These are phyloP conservation scores for Mortierella sp. DNA, from an alignment of 371 early-diverging fungal genomes.

Conservation along the genomic window DNA sequence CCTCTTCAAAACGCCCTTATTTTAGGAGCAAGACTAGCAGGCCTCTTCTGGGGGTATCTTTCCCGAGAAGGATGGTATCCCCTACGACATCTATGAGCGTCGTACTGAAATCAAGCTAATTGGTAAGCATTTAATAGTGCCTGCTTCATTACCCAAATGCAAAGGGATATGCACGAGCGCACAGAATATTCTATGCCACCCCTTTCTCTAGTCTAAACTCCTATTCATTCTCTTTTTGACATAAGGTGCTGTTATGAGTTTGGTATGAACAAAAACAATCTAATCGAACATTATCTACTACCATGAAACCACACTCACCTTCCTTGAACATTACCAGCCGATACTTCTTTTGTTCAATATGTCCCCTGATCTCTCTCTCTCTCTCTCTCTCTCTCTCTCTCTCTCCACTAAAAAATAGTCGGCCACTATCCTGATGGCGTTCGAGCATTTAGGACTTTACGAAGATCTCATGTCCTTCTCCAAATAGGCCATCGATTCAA, in stretches of 20 bases:
- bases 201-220: too few species aligned
- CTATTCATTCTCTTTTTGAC: too few species aligned
- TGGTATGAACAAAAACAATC: neutral
- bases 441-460: constrained; percentile 26
- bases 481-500: neutral
- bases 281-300: too few species aligned
- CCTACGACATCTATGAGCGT: constrained; percentile 12
- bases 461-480: constrained; percentile 17
- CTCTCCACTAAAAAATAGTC: neutral
- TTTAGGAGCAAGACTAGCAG: constrained; percentile 8
- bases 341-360: neutral
- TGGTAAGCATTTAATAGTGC: neutral
- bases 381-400: neutral
- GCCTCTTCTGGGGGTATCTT: constrained; percentile 8
- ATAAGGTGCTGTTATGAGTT: neutral
- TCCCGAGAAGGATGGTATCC: constrained; percentile 12
- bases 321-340: too few species aligned
- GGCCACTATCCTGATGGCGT: constrained; percentile 18
- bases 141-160: too few species aligned
- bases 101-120: neutral
- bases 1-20: constrained; percentile 6
- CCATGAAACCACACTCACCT: too few species aligned
- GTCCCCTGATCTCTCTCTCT: neutral
- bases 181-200: too few species aligned
- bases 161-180: too few species aligned